Conservation (phyloP, 208 protist genomes). For the Leishmania aethiopica region DNA sequence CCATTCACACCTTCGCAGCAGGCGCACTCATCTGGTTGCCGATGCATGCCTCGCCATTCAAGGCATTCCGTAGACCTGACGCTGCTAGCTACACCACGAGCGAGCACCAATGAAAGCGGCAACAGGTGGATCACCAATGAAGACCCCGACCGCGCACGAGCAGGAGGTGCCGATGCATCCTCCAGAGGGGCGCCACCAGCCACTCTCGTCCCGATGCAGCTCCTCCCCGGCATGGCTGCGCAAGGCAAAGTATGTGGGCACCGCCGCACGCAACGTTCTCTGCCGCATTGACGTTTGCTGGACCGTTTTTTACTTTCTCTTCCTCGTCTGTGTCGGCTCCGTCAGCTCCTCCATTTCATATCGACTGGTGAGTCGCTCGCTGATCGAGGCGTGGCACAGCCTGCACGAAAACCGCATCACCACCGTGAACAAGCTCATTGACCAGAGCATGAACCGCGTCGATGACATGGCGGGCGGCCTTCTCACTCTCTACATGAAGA, state of each 20-base stretch:
- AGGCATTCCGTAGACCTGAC: neutral
- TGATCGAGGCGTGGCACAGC: slow-evolving; percentile 1
- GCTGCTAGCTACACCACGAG: neutral
- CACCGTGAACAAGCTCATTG: neutral
- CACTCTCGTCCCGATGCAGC: neutral
- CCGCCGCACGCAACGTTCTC: neutral
- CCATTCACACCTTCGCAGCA: neutral
- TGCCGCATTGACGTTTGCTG: slow-evolving; percentile 14
- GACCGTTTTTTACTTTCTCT: neutral
- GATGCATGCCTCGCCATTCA: neutral
- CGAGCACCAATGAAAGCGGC: neutral
- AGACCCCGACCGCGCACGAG: neutral
- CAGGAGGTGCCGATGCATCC: neutral
- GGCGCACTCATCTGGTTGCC: too few relatives aligned
- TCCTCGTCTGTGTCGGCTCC: slow-evolving; percentile 3
- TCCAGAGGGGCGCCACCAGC: neutral
- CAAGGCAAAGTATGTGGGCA: neutral
- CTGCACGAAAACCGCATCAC: slow-evolving; percentile 11
- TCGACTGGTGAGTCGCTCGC: neutral
- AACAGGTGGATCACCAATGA: neutral
- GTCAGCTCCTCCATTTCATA: neutral
- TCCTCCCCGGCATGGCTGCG: neutral
- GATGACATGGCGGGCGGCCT: slow-evolving; percentile 1
- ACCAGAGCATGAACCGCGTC: neutral
- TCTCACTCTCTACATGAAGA: neutral